Evolutionary conservation across 495 filamentous ascomycete genomes (phyloP).

Genomic region (Annulohypoxylon bovei): DNA sequence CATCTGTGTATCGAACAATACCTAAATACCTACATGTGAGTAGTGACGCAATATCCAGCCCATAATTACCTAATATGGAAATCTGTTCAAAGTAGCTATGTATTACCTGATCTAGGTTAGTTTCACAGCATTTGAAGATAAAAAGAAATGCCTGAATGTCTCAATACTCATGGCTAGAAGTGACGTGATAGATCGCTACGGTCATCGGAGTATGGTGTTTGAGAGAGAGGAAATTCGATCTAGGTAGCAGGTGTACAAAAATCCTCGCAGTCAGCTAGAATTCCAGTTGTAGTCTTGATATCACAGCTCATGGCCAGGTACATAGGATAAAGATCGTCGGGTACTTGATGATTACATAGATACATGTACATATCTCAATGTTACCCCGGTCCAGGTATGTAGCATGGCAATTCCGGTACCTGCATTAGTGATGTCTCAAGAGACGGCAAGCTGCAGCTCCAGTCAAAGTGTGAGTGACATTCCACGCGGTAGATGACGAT

Average conservation of each 20-base stretch:
- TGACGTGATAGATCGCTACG: too few relatives aligned
- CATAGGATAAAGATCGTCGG: background rate
- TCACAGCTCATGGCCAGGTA: background rate
- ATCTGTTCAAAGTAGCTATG: background rate
- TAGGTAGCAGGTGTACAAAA: background rate
- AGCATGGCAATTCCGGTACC: constrained; percentile 17
- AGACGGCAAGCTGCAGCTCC: background rate
- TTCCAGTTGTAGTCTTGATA: background rate
- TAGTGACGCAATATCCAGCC: constrained; percentile 25
- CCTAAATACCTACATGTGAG: background rate
- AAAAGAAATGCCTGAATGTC: too few relatives aligned
- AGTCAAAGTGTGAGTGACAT: background rate
- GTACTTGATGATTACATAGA: background rate
- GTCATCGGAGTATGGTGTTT: too few relatives aligned
- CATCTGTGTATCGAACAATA: background rate
- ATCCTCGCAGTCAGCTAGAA: background rate
- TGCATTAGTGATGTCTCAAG: constrained; percentile 23
- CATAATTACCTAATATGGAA: constrained; percentile 20
- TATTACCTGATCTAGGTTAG: background rate
- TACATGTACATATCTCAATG: too few relatives aligned
- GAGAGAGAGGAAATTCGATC: too few relatives aligned
- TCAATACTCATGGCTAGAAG: too few relatives aligned
- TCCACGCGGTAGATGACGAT: background rate
- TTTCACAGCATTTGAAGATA: background rate
- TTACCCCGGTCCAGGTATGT: background rate